These are phyloP conservation scores for Elongisporangium anandrum DNA, from an alignment of 352 stramenopile species.

Conservation along the genomic window DNA sequence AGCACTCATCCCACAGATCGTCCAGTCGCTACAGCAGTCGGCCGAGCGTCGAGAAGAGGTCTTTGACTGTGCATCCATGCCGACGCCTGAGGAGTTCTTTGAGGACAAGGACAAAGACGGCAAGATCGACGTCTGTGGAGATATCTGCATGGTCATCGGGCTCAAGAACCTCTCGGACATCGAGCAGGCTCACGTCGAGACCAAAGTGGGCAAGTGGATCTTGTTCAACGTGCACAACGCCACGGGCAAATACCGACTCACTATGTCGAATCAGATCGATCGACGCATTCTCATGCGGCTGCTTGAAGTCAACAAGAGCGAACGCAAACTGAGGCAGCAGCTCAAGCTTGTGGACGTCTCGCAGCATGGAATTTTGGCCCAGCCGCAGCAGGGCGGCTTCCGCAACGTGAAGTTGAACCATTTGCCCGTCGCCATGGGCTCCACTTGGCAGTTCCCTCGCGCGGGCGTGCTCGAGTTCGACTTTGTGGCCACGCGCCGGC, in stretches of 20 bases:
- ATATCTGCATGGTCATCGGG: conserved; percentile 76
- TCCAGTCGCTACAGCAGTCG: conserved; percentile 9
- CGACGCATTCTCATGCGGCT: conserved; percentile 71
- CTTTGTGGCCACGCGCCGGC: conserved; percentile 57
- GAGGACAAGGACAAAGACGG: conserved; percentile 77
- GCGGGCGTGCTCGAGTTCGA: conserved; percentile 70
- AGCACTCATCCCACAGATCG: conserved; percentile 61
- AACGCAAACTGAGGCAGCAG: conserved; percentile 44
- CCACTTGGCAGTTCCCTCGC: conserved; percentile 56
- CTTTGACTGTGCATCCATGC: conserved; percentile 59
- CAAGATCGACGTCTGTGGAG: conserved; percentile 76
- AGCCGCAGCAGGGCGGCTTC: conserved; percentile 43
- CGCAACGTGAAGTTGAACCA: conserved; percentile 64
- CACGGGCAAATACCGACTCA: conserved; percentile 58
- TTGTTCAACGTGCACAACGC: conserved; percentile 72
- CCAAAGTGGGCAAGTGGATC: conserved; percentile 74
- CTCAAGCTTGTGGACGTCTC: conserved; percentile 64
- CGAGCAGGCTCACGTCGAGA: conserved; percentile 64
- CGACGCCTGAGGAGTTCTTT: conserved; percentile 57
- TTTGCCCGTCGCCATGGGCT: conserved; percentile 41
- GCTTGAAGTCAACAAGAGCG: conserved; percentile 55
- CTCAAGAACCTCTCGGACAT: conserved; percentile 57
- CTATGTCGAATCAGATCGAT: conserved; percentile 68
- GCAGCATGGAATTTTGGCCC: conserved; percentile 32
- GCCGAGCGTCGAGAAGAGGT: conserved; percentile 22